Percentiles rank a stretch among this genome's conserved stretches.
phyloP scores from a whole-genome alignment of 352 stramenopile species.

The Pelagophyceae sp. region DNA sequence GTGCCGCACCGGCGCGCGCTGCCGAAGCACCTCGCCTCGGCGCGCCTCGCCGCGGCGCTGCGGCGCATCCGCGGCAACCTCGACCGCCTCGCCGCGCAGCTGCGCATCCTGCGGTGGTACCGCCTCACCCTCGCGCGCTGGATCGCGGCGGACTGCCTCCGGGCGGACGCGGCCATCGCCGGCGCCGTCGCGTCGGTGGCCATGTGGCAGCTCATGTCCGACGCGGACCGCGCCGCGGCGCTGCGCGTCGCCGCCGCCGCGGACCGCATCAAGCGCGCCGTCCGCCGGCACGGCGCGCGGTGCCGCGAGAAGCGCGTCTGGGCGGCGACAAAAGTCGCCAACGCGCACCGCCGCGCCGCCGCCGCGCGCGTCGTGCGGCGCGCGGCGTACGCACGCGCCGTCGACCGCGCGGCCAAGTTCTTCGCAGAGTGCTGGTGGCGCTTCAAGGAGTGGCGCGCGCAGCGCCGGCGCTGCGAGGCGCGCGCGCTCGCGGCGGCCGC shows the following conservation, averaged over 20 bases:
- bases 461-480: neutral
- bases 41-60: neutral
- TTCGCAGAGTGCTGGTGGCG: neutral
- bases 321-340: neutral
- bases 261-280: neutral
- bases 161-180: neutral
- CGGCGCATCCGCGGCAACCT: neutral
- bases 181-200: neutral
- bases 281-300: neutral
- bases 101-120: neutral
- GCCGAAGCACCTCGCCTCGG: neutral
- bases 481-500: too few species aligned
- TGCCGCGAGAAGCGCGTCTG: neutral
- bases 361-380: neutral
- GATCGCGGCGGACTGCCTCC: neutral
- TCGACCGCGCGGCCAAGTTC: neutral
- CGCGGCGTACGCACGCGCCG: neutral
- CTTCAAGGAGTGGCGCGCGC: neutral
- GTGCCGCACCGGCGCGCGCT: neutral
- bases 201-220: neutral
- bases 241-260: too few species aligned
- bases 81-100: neutral
- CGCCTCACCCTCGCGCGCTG: neutral
- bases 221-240: neutral
- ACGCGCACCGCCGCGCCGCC: neutral